Base-by-base conservation (phyloP, 768 basidiomycete genomes). In the Tylopilus cervinicoccineus region DNA sequence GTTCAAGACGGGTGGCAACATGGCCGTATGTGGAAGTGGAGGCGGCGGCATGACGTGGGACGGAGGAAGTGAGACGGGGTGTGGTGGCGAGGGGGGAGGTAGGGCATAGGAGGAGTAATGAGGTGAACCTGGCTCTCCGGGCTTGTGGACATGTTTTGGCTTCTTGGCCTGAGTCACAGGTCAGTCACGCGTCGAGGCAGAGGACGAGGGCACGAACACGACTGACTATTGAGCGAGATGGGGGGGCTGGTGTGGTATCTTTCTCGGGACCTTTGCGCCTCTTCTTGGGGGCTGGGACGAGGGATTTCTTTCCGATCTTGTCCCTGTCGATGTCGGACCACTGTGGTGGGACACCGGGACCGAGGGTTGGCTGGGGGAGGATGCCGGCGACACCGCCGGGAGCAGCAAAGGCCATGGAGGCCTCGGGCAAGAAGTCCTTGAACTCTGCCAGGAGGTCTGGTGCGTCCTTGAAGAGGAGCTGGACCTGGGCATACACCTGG, bases 401-500 rank as follows among this genome's bases (percentile, higher is more conserved):
- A n/a, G 70, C 66, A 11, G 66, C 61, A 17, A 71, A 66, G 5
- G 74, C 71, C 26, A 74, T 73, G n/a, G 68, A 60, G 8, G 74
- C 77, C 50, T 88, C 85, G 6, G 88, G 87, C 6, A 92, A 69
- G 57, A 92, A 92, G 56, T 82, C 84, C 58, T 83, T 86, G 73
- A 92, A 92, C 60, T 90, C 88, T 11, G 76, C 77, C 48, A 92
- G 67, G 49, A 93, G 73, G 54, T 93, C 90, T 4, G 81, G 84
- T 1, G 86, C 83, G 56, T 88, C 83, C 64, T 86, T 85, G 72
- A 93, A 92, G 39, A 93, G 73, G 59, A 76, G 71, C 54, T 88
- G 83, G 4, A 92, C 89, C 66, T 90, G 89, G 7, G 79, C 76
- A 67, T 84, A 89, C 3, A 91, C 88, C 68, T 90, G 84, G 38